Base-by-base conservation (phyloP, 805 yeast genomes). In the Hagleromyces aurorensis region DNA sequence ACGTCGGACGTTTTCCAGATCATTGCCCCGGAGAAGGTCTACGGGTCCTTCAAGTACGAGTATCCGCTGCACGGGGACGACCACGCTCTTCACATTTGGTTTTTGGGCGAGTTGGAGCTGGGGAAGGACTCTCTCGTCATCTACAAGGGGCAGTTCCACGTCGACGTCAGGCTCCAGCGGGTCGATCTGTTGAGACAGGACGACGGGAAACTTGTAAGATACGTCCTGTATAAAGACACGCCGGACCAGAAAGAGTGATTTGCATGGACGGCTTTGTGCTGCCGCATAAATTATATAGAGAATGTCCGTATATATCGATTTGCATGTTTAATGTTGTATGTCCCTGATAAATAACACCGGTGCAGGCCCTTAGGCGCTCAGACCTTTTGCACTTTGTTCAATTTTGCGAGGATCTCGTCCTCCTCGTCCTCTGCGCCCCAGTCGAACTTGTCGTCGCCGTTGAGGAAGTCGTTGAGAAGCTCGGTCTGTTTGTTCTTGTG, bases 341-440 rank as follows among this genome's bases (percentile, higher is more conserved):
- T 8, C 10, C 10, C 10, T 19, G 10, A 19, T 19, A 19, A 19
- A 19, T 8, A n/a, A n/a, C n/a, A n/a, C n/a, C n/a, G n/a, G n/a
- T n/a, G 12, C 9, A 23, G 7, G 12, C 13, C 6, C 5, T 4
- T 20, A 6, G 6, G 15, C 21, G 20, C 25, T 23, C 29, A 30
- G 13, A 32, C 28, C 23, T 38, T 33, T 25, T 41, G 33, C 17
- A 35, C 37, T 16, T 27, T 40, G 21, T 35, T 38, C 23, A 49
- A 23, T 26, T 39, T 41, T 12, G 43, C 40, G 18, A 46, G 23
- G 10, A 48, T 34, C 21, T 43, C 44, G n/a, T 40, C 43, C 23
- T 48, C 54, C 20, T 52, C 55, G 7, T 41, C 47, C 16, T 53
- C 57, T n/a, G 47, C 55, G 8, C 38, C 47, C 58, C 58, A 52